Base-by-base conservation (phyloP, 208 protist species). In the Angomonas deanei region DNA sequence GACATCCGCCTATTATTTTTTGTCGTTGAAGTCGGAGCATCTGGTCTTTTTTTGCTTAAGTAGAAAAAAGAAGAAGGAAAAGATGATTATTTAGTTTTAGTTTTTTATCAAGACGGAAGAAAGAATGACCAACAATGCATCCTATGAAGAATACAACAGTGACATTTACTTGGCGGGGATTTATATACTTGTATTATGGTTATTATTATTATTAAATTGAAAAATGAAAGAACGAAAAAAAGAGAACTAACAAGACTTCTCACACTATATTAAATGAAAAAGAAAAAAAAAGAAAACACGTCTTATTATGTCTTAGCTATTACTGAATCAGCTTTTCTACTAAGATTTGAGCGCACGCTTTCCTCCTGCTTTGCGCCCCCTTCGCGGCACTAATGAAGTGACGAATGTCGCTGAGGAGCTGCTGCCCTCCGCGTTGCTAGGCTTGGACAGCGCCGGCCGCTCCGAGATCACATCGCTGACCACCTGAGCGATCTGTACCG, bases 321-420 rank as follows among this genome's bases (percentile, higher is more conserved):
- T 78, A 91, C 66, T 87, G 76, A 53, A 94, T 81, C 30, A 67
- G 69, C 66, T 91, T 92, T 60, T 92, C 82, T 60, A 94, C 63
- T 34, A 81, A 68, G 64, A 72, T 77, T 30, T 91, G 50, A 46
- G 73, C 72, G 31, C 68, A 66, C 65, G 75, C 63, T n/a, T 55
- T 68, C 10, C 74, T n/a, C 48, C 55, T 64, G 75, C 33, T 67
- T 66, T 30, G 81, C 60, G 68, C 60, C 11, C 62, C 34, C 11
- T 72, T 72, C 30, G 69, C 68, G 3, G 72, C 63, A 2, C 48
- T 15, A 21, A 80, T 66, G 59, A 94, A 77, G 58, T 80, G 72
- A 26, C 79, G 74, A 33, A 94, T 64, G 49, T 84, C 66, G 62
- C 62, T 79, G 32, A 52, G 73, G 28, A 75, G 74, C 23, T 73